Conservation (phyloP, 805 yeast species). For the Metschnikowia lachancei region DNA sequence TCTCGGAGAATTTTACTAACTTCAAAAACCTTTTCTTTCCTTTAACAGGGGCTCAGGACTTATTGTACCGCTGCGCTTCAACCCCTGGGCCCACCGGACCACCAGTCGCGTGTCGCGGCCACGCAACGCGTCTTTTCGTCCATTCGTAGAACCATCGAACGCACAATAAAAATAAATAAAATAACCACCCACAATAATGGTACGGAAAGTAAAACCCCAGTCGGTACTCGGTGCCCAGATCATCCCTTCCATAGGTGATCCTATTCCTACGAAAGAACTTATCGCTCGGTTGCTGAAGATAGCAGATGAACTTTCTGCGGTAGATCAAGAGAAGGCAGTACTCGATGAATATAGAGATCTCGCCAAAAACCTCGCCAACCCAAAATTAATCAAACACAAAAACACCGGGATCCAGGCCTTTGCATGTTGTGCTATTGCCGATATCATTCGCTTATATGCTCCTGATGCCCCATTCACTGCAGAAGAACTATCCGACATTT, state of each 20-base stretch:
- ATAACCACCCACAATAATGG: constrained; percentile 2
- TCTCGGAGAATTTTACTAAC: too few species aligned
- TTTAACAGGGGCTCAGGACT: too few species aligned
- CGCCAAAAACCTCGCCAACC: constrained; percentile 52
- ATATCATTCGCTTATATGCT: constrained; percentile 72
- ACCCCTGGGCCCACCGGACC: neutral
- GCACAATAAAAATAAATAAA: neutral
- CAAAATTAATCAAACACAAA: constrained; percentile 56
- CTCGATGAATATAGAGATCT: constrained; percentile 39
- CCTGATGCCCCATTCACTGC: constrained; percentile 88
- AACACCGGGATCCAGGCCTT: constrained; percentile 69
- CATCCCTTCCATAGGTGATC: constrained; percentile 53
- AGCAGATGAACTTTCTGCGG: constrained; percentile 58
- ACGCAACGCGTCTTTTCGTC: constrained; percentile 7
- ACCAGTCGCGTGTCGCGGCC: constrained; percentile 4
- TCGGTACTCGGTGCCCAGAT: constrained; percentile 32
- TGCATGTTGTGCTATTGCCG: constrained; percentile 71
- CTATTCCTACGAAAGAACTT: constrained; percentile 62
- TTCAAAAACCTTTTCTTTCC: too few species aligned
- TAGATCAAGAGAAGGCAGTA: constrained; percentile 61
- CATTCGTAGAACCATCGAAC: neutral
- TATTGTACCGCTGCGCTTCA: too few species aligned
- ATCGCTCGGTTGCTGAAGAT: constrained; percentile 53
- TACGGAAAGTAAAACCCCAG: constrained; percentile 2
- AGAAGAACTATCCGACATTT: constrained; percentile 57